A percentile compares a stretch with the other conserved stretches of the same genome.
Evolutionary conservation across 257 asterid genomes (phyloP).

Genomic region (Penstemon barbatus): DNA sequence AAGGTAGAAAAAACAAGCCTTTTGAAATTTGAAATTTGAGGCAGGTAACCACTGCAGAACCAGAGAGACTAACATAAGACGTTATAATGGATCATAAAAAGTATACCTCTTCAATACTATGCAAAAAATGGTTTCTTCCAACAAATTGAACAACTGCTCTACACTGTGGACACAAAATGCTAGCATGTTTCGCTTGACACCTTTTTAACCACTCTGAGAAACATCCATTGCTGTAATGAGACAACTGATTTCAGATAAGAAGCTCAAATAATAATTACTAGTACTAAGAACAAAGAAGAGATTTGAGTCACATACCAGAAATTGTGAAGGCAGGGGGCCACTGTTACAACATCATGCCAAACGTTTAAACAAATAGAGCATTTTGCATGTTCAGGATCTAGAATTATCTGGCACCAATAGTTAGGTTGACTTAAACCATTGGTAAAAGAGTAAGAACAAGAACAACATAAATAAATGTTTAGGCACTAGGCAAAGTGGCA

Average conservation of each 20-base stretch:
- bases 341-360: constrained; percentile 98
- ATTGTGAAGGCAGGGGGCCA: constrained; percentile 97
- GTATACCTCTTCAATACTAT: constrained; percentile 83
- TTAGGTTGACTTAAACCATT: constrained; percentile 22
- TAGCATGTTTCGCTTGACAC: constrained; percentile 68
- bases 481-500: constrained; percentile 5
- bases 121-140: constrained; percentile 91
- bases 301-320: constrained; percentile 58
- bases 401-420: constrained; percentile 46
- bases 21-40: not conserved
- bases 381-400: constrained; percentile 86
- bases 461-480: constrained; percentile 5
- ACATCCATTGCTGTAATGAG: constrained; percentile 82
- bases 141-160: constrained; percentile 91
- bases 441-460: not conserved
- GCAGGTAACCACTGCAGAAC: not conserved
- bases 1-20: constrained; percentile 8
- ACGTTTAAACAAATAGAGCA: constrained; percentile 83
- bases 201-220: constrained; percentile 98
- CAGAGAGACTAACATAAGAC: not conserved
- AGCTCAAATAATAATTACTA: not conserved
- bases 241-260: constrained; percentile 19
- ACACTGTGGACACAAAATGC: constrained; percentile 86
- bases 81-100: not conserved
- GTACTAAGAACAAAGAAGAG: constrained; percentile 18